Evolutionary conservation across 192 early-diverging fungal genomes (phyloP).

Genomic region (Tieghemiomyces parasiticus): DNA sequence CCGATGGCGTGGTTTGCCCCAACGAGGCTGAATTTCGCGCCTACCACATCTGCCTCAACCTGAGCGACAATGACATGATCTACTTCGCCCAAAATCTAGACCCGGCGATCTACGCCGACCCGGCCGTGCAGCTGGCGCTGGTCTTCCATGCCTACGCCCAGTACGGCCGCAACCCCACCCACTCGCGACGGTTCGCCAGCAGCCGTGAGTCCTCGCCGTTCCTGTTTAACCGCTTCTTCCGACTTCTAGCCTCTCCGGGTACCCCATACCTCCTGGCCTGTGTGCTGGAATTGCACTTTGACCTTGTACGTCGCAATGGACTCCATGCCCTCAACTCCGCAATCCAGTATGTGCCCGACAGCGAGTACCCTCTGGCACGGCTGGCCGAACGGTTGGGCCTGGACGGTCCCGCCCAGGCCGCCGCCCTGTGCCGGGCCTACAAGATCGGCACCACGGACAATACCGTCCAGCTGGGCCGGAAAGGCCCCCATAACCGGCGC

Average conservation of each 20-base stretch:
- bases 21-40: slow-evolving; percentile 89
- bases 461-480: slow-evolving; percentile 22
- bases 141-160: slow-evolving; percentile 44
- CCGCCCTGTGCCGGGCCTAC: slow-evolving; percentile 20
- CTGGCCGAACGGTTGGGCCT: slow-evolving; percentile 41
- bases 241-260: slow-evolving; percentile 31
- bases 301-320: slow-evolving; percentile 52
- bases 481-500: slow-evolving; percentile 17
- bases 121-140: slow-evolving; percentile 52
- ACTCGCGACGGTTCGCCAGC: slow-evolving; percentile 22
- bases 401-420: slow-evolving; percentile 35
- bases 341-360: slow-evolving; percentile 29
- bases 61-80: slow-evolving; percentile 55
- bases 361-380: slow-evolving; percentile 25
- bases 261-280: slow-evolving; percentile 68
- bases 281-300: slow-evolving; percentile 59
- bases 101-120: slow-evolving; percentile 33
- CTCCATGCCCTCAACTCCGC: slow-evolving; percentile 56
- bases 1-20: slow-evolving; percentile 29
- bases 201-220: slow-evolving; percentile 42
- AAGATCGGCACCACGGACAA: slow-evolving; percentile 12
- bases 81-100: slow-evolving; percentile 45
- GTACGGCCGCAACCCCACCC: slow-evolving; percentile 26
- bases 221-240: slow-evolving; percentile 59
- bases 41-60: slow-evolving; percentile 65